Percentiles rank a stretch among this genome's conserved stretches.
These are phyloP conservation scores for Capsella bursapastoris DNA, from an alignment of 345 rosid species.

Conservation along the genomic window DNA sequence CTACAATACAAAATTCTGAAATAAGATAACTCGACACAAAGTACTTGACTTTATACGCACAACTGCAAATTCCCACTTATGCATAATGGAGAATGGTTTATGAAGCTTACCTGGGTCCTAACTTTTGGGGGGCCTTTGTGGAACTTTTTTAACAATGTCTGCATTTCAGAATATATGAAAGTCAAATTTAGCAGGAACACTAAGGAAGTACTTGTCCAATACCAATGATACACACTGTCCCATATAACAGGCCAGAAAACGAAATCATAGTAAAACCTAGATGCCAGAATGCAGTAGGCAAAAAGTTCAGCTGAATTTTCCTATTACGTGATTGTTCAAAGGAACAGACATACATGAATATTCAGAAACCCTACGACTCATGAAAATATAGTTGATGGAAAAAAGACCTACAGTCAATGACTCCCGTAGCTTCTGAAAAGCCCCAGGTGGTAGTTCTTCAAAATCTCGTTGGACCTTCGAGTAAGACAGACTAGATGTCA, in stretches of 20 bases:
- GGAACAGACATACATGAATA: slow-evolving; percentile 13
- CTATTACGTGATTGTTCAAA: not conserved
- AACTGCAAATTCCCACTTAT: slow-evolving; percentile 5
- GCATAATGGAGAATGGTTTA: slow-evolving; percentile 5
- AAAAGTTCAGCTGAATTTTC: slow-evolving; percentile 12
- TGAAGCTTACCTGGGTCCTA: slow-evolving; percentile 84
- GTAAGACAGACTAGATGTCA: slow-evolving; percentile 35
- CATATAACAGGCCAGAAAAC: not conserved
- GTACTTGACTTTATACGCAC: slow-evolving; percentile 14
- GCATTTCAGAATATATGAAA: slow-evolving; percentile 45
- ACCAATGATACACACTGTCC: slow-evolving; percentile 9
- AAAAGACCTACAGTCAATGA: slow-evolving; percentile 76
- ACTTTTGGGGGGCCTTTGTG: slow-evolving; percentile 97
- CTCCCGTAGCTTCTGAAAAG: slow-evolving; percentile 76
- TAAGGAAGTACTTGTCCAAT: not conserved
- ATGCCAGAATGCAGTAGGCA: slow-evolving; percentile 22
- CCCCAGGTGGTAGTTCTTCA: slow-evolving; percentile 97
- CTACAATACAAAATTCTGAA: slow-evolving; percentile 57
- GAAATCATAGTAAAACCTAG: slow-evolving; percentile 9
- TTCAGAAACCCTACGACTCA: slow-evolving; percentile 15
- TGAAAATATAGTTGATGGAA: not conserved
- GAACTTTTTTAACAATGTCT: slow-evolving; percentile 91
- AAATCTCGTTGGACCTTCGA: slow-evolving; percentile 93
- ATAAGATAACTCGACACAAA: slow-evolving; percentile 16
- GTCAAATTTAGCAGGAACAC: slow-evolving; percentile 15